A percentile compares a stretch with the other conserved stretches of the same genome.
phyloP scores from a whole-genome alignment of 1,139 yeast species.

The Suzukiozyma palmioleophila region DNA sequence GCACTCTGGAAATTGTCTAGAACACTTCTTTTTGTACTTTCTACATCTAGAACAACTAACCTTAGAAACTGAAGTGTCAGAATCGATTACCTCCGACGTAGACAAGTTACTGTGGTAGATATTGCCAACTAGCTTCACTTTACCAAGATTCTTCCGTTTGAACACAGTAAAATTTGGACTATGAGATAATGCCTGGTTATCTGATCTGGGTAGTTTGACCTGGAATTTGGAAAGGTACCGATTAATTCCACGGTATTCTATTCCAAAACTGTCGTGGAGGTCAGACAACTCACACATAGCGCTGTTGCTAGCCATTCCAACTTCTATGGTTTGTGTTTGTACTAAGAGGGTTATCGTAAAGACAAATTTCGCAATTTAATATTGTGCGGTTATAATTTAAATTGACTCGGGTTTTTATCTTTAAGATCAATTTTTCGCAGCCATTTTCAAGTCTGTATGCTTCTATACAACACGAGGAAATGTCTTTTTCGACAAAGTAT shows the following conservation, averaged over 20 bases:
- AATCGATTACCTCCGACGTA: conserved; percentile 12
- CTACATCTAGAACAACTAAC: conserved; percentile 23
- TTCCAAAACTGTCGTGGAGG: neutral
- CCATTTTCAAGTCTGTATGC: neutral
- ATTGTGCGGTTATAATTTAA: neutral
- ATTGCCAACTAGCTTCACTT: conserved; percentile 10
- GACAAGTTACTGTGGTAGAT: conserved; percentile 17
- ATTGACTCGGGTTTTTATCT: neutral
- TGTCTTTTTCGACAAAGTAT: neutral
- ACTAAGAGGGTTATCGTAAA: too few species aligned
- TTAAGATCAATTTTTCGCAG: neutral
- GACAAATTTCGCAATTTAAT: neutral
- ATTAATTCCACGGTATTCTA: conserved; percentile 3
- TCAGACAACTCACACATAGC: neutral
- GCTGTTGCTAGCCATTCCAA: conserved; percentile 6
- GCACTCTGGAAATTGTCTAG: conserved; percentile 21
- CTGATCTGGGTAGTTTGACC: conserved; percentile 7
- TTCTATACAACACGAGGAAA: neutral
- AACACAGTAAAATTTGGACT: conserved; percentile 16
- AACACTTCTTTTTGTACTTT: conserved; percentile 21
- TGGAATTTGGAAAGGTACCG: conserved; percentile 13
- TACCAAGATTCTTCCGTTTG: conserved; percentile 18
- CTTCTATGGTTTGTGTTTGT: conserved; percentile 5
- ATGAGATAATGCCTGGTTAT: neutral
- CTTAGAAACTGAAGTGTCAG: conserved; percentile 14